These are phyloP conservation scores for Pouteria campechiana DNA, from an alignment of 179 eudicot species.

Conservation along the genomic window DNA sequence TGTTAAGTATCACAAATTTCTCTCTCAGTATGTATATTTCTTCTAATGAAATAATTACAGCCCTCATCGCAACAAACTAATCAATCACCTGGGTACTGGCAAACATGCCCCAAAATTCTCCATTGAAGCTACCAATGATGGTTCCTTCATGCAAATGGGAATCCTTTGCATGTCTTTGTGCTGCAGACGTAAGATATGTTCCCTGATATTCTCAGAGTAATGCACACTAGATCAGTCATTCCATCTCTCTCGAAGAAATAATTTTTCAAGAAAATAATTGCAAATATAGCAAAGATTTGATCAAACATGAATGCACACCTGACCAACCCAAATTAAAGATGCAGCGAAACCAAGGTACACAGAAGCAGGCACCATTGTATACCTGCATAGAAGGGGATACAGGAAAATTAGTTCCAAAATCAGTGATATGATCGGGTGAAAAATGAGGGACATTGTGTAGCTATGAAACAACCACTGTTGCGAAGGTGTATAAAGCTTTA, in stretches of 20 bases:
- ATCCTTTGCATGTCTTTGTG: constrained; percentile 67
- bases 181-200: constrained; percentile 87
- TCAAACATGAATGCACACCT: constrained; percentile 39
- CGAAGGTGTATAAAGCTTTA: too few relatives aligned
- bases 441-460: too few relatives aligned
- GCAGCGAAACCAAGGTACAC: constrained; percentile 85
- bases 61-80: too few relatives aligned
- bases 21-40: too few relatives aligned
- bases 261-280: background rate
- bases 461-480: too few relatives aligned
- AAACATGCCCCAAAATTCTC: constrained; percentile 84
- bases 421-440: too few relatives aligned
- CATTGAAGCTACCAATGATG: constrained; percentile 85
- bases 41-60: too few relatives aligned
- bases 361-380: constrained; percentile 93
- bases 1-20: too few relatives aligned
- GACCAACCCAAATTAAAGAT: constrained; percentile 93
- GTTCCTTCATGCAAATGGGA: constrained; percentile 66
- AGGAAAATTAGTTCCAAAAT: background rate
- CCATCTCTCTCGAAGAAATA: too few relatives aligned
- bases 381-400: constrained; percentile 34
- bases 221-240: too few relatives aligned
- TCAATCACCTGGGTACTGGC: constrained; percentile 92
- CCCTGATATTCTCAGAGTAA: constrained; percentile 70
- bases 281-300: too few relatives aligned